Base-by-base conservation (phyloP, 441 rosid species). In the Geranium incanum region DNA sequence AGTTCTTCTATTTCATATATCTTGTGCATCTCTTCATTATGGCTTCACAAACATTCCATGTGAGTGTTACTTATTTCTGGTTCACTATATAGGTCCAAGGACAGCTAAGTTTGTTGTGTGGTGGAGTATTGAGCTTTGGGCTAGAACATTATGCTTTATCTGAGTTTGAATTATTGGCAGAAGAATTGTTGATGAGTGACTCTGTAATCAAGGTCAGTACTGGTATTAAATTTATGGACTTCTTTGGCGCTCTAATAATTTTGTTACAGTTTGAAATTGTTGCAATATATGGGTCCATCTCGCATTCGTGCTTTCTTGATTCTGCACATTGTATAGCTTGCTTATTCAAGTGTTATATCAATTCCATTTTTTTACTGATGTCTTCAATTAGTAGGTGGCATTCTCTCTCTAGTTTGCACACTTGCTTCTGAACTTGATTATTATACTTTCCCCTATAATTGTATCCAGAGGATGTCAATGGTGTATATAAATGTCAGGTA, bases 111-210 rank as follows among this genome's bases (percentile, higher is more conserved):
- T 67, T 93, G 76, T 86, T 87, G 36, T 76, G 83, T 75, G 86
- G 91, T 73, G 93, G 87, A 64, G 79, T 79, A 74, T 77, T 93
- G 79, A 89, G 90, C 83, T 93, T 93, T 81, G 98, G 97, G 68
- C 88, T 91, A 80, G 83, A 86, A 0, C 98, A 85, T 80, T 85
- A 76, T 82, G 89, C 90, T 70, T 80, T 89, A 39, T 93, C 96
- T 0, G 97, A 86, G 78, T 93, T 93, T 80, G 98, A 93, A 76
- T 76, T 93, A 82, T 84, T 93, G 86, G 95, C 97, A 19, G 98
- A 96, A 85, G 98, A 90, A 72, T 89, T 93, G 80, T 76, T 93
- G 81, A 88, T 91, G 92, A 96, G 96, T 39, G 89, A 93, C 71
- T 89, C 98, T 57, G 75, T 75, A 73, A 73, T 93, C 77, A 93